These are phyloP conservation scores for Pisolithus marmoratus DNA, from an alignment of 768 basidiomycete species.

Conservation along the genomic window DNA sequence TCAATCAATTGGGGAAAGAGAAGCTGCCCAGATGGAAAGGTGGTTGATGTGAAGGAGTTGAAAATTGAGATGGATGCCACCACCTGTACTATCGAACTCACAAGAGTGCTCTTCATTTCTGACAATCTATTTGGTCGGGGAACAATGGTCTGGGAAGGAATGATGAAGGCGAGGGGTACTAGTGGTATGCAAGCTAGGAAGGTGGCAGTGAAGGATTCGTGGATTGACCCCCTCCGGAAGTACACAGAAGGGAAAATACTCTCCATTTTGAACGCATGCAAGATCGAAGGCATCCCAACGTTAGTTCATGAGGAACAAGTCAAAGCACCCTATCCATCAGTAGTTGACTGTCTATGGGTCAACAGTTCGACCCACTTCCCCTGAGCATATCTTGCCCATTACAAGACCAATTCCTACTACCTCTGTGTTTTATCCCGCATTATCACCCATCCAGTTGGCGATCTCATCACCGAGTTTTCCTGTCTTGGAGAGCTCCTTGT, in stretches of 20 bases:
- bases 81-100: background rate
- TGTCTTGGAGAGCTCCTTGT: background rate
- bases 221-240: background rate
- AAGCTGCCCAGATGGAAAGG: background rate
- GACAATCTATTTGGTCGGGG: background rate
- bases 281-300: background rate
- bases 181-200: too few species aligned
- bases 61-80: background rate
- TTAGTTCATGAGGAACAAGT: conserved; percentile 3
- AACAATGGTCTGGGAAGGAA: background rate
- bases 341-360: too few species aligned
- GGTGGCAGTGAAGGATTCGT: conserved; percentile 6
- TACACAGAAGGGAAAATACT: conserved; percentile 1
- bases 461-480: background rate
- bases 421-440: background rate
- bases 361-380: conserved; percentile 4
- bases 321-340: background rate
- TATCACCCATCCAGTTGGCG: background rate
- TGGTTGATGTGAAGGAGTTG: background rate
- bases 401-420: too few species aligned
- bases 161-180: too few species aligned
- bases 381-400: too few species aligned
- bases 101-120: background rate
- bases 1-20: background rate
- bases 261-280: background rate